Conservation (phyloP, 2,329 filamentous ascomycete genomes). For the Fonsecaea nubica region DNA sequence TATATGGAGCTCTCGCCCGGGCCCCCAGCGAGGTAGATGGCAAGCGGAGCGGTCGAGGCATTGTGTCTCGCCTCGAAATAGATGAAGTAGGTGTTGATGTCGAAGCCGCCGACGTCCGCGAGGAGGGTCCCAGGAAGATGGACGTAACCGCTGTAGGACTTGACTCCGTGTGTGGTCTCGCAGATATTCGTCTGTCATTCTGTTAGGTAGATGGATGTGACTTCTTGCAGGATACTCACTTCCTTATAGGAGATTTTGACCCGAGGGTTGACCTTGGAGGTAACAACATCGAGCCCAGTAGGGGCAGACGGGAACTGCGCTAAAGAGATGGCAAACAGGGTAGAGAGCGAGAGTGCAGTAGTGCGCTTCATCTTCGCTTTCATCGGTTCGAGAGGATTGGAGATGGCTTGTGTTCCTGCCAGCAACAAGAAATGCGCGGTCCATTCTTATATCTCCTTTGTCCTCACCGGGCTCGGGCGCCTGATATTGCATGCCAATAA, state of each 20-base stretch:
- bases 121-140: conserved; percentile 59
- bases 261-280: conserved; percentile 22
- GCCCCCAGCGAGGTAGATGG: conserved; percentile 68
- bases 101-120: conserved; percentile 52
- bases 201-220: neutral
- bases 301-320: conserved; percentile 31
- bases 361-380: conserved; percentile 5
- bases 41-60: conserved; percentile 61
- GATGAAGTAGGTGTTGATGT: conserved; percentile 71
- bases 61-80: conserved; percentile 65
- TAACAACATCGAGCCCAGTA: conserved; percentile 19
- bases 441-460: conserved; percentile 1
- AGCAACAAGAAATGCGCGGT: neutral
- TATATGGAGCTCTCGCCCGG: conserved; percentile 66
- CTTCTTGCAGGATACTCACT: conserved; percentile 40
- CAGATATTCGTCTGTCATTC: conserved; percentile 55
- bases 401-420: neutral
- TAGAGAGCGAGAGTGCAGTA: neutral
- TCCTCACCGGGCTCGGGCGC: neutral
- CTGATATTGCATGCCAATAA: neutral
- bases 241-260: conserved; percentile 56
- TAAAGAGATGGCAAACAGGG: neutral
- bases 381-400: neutral
- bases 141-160: conserved; percentile 66
- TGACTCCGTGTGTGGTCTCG: conserved; percentile 63